Conservation (phyloP, 768 basidiomycete genomes). For the Tylopilus felleus region DNA sequence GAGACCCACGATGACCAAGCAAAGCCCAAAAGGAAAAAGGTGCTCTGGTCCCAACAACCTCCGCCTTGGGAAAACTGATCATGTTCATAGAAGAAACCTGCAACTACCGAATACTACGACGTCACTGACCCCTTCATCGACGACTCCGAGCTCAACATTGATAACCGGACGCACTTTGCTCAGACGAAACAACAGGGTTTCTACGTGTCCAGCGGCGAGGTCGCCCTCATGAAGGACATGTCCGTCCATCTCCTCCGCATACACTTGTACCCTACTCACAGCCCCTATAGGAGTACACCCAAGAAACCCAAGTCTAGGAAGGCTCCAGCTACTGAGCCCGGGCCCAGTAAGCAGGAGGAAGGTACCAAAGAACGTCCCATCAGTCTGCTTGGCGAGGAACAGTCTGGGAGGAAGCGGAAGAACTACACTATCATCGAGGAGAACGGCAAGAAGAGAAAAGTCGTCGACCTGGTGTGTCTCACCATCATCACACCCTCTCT, state of each 20-base stretch:
- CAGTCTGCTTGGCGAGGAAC: conserved; percentile 39
- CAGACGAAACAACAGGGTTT: conserved; percentile 92
- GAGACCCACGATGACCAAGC: conserved; percentile 36
- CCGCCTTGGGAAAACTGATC: conserved; percentile 5
- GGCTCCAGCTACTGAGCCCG: conserved; percentile 22
- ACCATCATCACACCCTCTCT: neutral
- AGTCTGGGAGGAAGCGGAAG: conserved; percentile 50
- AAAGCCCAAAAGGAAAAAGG: conserved; percentile 40
- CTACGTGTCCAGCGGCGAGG: conserved; percentile 86
- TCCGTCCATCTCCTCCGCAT: conserved; percentile 19
- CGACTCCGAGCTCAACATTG: conserved; percentile 88
- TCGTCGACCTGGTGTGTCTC: conserved; percentile 57
- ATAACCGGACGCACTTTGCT: conserved; percentile 87
- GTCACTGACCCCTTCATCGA: conserved; percentile 93
- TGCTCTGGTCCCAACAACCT: conserved; percentile 12
- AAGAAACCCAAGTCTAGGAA: conserved; percentile 75
- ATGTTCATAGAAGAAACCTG: conserved; percentile 43
- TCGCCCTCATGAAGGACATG: conserved; percentile 82
- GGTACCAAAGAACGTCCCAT: conserved; percentile 54
- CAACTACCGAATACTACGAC: conserved; percentile 81
- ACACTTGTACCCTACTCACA: conserved; percentile 10
- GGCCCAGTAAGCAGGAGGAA: conserved; percentile 31
- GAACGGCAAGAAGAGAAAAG: conserved; percentile 67
- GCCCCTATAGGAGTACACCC: conserved; percentile 43
- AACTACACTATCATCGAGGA: conserved; percentile 50